Percentiles rank a stretch among this genome's conserved stretches.
These are phyloP conservation scores for Hymenochaete sp. DNA, from an alignment of 1,284 basidiomycete species.

Conservation along the genomic window DNA sequence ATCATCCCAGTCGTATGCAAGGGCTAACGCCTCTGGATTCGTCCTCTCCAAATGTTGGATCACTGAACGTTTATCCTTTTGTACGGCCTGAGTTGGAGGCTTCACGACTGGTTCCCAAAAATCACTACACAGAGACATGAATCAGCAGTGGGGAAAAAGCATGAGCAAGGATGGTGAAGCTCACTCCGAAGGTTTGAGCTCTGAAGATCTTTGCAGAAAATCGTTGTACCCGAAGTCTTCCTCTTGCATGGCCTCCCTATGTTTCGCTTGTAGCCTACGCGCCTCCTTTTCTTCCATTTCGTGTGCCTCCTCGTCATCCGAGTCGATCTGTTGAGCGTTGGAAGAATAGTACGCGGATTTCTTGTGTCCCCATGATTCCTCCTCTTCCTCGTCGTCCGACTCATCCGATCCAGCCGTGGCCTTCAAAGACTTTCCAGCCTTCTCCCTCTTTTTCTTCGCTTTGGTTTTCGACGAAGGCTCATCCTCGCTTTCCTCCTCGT, in stretches of 20 bases:
- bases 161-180: slow-evolving; percentile 21
- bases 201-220: slow-evolving; percentile 34
- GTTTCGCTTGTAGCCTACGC: slow-evolving; percentile 68
- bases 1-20: slow-evolving; percentile 72
- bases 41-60: slow-evolving; percentile 72
- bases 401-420: slow-evolving; percentile 10
- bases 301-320: slow-evolving; percentile 79
- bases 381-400: slow-evolving; percentile 43
- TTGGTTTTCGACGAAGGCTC: slow-evolving; percentile 19
- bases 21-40: slow-evolving; percentile 69
- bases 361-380: slow-evolving; percentile 68
- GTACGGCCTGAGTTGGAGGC: slow-evolving; percentile 21
- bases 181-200: slow-evolving; percentile 35
- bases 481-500: slow-evolving; percentile 24
- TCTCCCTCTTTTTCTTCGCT: slow-evolving; percentile 10
- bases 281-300: slow-evolving; percentile 88
- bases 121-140: slow-evolving; percentile 5
- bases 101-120: slow-evolving; percentile 32
- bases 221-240: slow-evolving; percentile 84
- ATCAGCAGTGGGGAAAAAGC: neutral
- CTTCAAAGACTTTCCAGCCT: slow-evolving; percentile 10
- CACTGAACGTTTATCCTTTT: slow-evolving; percentile 50
- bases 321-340: slow-evolving; percentile 71
- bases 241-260: slow-evolving; percentile 63
- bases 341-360: slow-evolving; percentile 80